Evolutionary conservation across 1,139 yeast species (phyloP).

Genomic region (Kodamaea suecica): DNA sequence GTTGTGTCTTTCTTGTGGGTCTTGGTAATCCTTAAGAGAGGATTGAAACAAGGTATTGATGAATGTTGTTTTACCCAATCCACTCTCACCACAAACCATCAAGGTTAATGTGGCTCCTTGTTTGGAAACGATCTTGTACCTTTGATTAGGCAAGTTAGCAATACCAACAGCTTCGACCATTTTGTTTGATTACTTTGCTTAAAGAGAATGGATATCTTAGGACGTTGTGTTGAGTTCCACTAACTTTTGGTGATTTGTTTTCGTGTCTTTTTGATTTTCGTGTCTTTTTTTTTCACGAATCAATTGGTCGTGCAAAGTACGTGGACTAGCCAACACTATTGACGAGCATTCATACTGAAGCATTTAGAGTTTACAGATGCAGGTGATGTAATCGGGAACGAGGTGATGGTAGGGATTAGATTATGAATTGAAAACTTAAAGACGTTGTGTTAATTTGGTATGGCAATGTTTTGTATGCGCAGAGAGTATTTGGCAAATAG

Average conservation of each 20-base stretch:
- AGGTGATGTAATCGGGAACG: too few relatives aligned
- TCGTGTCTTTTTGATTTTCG: constrained; percentile 3
- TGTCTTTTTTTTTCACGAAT: constrained; percentile 1
- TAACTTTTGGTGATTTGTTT: constrained; percentile 2
- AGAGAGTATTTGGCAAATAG: too few relatives aligned
- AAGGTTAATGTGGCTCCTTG: constrained; percentile 87
- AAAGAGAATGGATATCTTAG: too few relatives aligned
- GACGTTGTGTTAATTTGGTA: too few relatives aligned
- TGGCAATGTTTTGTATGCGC: too few relatives aligned
- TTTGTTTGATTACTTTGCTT: too few relatives aligned
- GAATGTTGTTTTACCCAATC: constrained; percentile 91
- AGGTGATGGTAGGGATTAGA: too few relatives aligned
- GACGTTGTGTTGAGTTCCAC: too few relatives aligned
- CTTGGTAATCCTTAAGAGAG: constrained; percentile 59
- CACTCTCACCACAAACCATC: constrained; percentile 96
- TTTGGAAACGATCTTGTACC: constrained; percentile 87
- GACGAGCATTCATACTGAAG: neutral
- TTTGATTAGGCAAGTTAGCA: constrained; percentile 88
- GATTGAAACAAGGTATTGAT: constrained; percentile 88
- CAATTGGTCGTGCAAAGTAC: neutral
- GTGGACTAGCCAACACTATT: too few relatives aligned
- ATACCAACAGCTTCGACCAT: constrained; percentile 66
- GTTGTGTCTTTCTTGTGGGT: constrained; percentile 64
- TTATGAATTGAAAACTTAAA: too few relatives aligned
- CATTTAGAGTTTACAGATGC: too few relatives aligned